These are phyloP conservation scores for Pisolithus orientalis DNA, from an alignment of 768 basidiomycete genomes.

Conservation along the genomic window DNA sequence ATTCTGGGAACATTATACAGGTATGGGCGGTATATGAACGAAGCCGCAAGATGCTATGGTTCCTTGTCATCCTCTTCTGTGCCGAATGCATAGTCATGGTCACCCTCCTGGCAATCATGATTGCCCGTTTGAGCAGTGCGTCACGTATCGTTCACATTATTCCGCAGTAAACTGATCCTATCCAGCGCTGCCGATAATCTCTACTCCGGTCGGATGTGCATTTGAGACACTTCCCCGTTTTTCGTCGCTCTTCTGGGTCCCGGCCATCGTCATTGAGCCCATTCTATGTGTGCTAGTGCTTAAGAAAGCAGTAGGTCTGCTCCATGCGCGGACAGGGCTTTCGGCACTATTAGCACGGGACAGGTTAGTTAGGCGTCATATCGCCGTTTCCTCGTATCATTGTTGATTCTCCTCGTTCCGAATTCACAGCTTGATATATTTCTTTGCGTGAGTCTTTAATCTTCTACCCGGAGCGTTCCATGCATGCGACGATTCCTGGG, in stretches of 20 bases:
- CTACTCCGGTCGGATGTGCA: constrained; percentile 16
- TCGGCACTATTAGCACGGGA: constrained; percentile 5
- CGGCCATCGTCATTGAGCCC: constrained; percentile 19
- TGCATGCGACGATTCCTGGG: neutral
- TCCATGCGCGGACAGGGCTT: neutral
- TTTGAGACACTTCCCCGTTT: constrained; percentile 13
- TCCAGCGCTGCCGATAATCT: constrained; percentile 14
- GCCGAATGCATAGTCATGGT: constrained; percentile 3
- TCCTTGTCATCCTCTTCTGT: constrained; percentile 1
- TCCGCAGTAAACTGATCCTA: neutral
- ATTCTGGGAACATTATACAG: neutral
- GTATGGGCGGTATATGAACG: constrained; percentile 8
- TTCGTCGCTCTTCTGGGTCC: constrained; percentile 20
- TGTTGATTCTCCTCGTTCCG: neutral
- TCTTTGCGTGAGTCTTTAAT: constrained; percentile 11
- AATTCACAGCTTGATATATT: constrained; percentile 15
- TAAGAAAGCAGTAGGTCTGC: constrained; percentile 9
- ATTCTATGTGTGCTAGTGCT: constrained; percentile 18
- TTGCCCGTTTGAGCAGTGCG: constrained; percentile 5
- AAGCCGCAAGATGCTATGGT: constrained; percentile 1
- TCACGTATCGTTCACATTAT: neutral
- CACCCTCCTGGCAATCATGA: constrained; percentile 4
- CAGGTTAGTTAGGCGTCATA: constrained; percentile 2
- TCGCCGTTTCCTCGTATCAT: neutral
- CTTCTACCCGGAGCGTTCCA: neutral